Base-by-base conservation (phyloP, 2,329 filamentous ascomycete species). In the Pyricularia pennisetigena region DNA sequence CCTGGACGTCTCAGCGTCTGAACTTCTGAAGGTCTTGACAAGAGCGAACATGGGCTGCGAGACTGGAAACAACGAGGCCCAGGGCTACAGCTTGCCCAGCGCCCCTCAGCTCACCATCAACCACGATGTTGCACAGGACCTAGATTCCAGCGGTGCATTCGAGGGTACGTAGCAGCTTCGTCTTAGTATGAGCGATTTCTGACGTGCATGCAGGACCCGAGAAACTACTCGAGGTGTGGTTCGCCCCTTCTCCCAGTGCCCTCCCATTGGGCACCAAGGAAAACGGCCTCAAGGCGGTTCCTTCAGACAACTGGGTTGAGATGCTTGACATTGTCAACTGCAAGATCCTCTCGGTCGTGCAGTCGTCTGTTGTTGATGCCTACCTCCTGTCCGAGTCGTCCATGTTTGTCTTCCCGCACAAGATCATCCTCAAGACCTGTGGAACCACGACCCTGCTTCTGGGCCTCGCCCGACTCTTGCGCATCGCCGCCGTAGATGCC, bases 321-420 rank as follows among this genome's bases (percentile, higher is more conserved):
- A 97, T 99, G 95, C 87, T 99, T 69, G 95, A 99, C 77, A 86
- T 97, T 76, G 95, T 99, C 80, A 97, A 97, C 78, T 99, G 95
- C 88, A 95, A 99, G 82, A 93, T 99, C 68, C 85, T 99, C 68
- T 99, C 95, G 4, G 90, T 97, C 71, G 87, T 99, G 71, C 90
- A 94, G 77, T 97, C 94, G 28, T 93, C 97, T 71, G 90, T 94
- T 76, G 91, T 98, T 74, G 95, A 99, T 76, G 94, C 95, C 72
- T 99, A 99, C 77, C 88, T 99, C 7, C 85, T 99, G 68, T 99
- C 95, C 71, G 95, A 99, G 82, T 98, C 95, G 59, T 98, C 95
- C 90, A 97, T 99, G 94, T 99, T 99, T 78, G 93, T 99, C 74
- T 99, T 97, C 79, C 93, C 94, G n/a, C 95, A 99, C 86, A 99